These are phyloP conservation scores for Saturnispora besseyi DNA, from an alignment of 805 yeast genomes.

Conservation along the genomic window DNA sequence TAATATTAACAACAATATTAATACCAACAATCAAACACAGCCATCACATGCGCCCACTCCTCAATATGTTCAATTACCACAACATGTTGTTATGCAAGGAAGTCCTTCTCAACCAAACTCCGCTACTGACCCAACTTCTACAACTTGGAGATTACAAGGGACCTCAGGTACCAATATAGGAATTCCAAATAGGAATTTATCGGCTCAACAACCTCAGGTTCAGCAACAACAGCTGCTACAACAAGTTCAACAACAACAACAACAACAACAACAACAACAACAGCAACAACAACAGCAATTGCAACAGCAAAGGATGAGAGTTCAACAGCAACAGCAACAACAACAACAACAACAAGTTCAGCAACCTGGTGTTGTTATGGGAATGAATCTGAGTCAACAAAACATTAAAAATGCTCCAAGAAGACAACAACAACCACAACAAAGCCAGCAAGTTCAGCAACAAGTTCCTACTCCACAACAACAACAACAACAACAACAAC, in stretches of 20 bases:
- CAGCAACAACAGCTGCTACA: conserved; percentile 7
- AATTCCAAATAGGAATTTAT: not conserved
- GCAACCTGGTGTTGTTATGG: conserved; percentile 9
- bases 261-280: conserved; percentile 9
- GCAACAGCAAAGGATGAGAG: conserved; percentile 1
- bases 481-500: not conserved
- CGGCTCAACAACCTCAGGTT: conserved; percentile 5
- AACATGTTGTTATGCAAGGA: conserved; percentile 20
- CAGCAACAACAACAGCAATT: conserved; percentile 10
- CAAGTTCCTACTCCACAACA: conserved; percentile 8
- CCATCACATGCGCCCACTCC: conserved; percentile 8
- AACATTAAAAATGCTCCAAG: not conserved
- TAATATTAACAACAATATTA: conserved; percentile 8
- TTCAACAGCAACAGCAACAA: conserved; percentile 11
- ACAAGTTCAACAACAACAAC: conserved; percentile 11
- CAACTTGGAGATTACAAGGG: conserved; percentile 7
- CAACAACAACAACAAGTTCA: conserved; percentile 8
- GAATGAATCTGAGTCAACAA: conserved; percentile 5
- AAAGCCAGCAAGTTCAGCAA: conserved; percentile 14
- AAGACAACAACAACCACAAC: not conserved
- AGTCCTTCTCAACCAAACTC: conserved; percentile 14
- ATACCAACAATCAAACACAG: conserved; percentile 11
- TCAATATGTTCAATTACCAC: conserved; percentile 17
- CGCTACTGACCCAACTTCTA: conserved; percentile 4
- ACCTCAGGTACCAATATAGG: conserved; percentile 3